Percentiles rank a stretch among this genome's conserved stretches.
These are phyloP conservation scores for Xylariaceae sp. DNA, from an alignment of 2,329 filamentous ascomycete genomes.

Conservation along the genomic window DNA sequence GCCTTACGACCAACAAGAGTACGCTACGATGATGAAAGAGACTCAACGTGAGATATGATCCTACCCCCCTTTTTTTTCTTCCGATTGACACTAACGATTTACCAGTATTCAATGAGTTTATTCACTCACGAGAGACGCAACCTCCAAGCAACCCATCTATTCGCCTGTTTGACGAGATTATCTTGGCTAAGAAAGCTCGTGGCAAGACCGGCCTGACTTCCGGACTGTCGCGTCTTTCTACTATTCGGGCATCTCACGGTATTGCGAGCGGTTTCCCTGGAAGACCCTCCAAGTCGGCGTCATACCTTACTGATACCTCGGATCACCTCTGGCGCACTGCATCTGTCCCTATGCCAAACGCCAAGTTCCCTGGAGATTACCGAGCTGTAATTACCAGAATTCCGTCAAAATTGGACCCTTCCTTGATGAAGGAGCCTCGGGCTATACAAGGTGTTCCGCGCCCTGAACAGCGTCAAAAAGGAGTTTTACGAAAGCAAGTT, in stretches of 20 bases:
- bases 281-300: slow-evolving; percentile 40
- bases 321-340: slow-evolving; percentile 76
- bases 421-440: slow-evolving; percentile 86
- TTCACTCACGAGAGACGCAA: slow-evolving; percentile 70
- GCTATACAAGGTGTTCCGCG: slow-evolving; percentile 83
- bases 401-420: slow-evolving; percentile 77
- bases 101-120: slow-evolving; percentile 72
- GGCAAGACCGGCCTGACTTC: slow-evolving; percentile 62
- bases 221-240: slow-evolving; percentile 58
- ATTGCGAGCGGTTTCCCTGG: slow-evolving; percentile 39
- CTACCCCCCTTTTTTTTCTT: neutral
- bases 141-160: slow-evolving; percentile 58
- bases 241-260: slow-evolving; percentile 53
- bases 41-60: slow-evolving; percentile 52
- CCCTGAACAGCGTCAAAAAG: slow-evolving; percentile 46
- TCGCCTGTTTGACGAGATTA: slow-evolving; percentile 78
- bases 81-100: slow-evolving; percentile 21
- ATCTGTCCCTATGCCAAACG: slow-evolving; percentile 54
- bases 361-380: slow-evolving; percentile 60
- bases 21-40: slow-evolving; percentile 58
- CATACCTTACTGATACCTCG: slow-evolving; percentile 65
- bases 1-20: slow-evolving; percentile 61
- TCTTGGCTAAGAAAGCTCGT: slow-evolving; percentile 67
- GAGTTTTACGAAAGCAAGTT: slow-evolving; percentile 53
- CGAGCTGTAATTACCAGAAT: slow-evolving; percentile 56